Evolutionary conservation across 108 stramenopile genomes (phyloP).

Genomic region (Cyclotella baltica): DNA sequence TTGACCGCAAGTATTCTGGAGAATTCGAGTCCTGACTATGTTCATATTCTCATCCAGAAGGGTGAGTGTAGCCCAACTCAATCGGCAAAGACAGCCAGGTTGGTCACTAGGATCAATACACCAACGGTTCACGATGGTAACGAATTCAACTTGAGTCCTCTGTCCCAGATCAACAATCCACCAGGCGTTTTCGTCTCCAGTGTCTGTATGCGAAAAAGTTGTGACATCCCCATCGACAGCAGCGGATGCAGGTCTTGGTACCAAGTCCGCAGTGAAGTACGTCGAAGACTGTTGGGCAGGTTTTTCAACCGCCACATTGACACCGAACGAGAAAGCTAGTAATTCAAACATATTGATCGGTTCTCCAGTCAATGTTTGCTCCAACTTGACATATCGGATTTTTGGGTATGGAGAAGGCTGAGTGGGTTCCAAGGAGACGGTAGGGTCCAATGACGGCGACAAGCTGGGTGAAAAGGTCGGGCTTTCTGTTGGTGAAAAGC

Average conservation of each 20-base stretch:
- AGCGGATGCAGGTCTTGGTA: neutral
- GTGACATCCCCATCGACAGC: conserved; percentile 5
- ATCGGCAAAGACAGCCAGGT: too few relatives aligned
- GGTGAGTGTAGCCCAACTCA: too few relatives aligned
- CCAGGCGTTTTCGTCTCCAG: too few relatives aligned
- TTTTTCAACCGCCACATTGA: neutral
- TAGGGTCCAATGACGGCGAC: neutral
- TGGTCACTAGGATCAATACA: too few relatives aligned
- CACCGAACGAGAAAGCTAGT: neutral
- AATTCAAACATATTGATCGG: neutral
- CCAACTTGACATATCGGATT: neutral
- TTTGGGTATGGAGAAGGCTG: neutral
- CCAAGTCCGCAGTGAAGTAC: too few relatives aligned
- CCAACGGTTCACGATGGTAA: too few relatives aligned
- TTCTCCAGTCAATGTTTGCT: neutral
- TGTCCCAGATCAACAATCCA: too few relatives aligned
- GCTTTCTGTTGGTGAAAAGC: neutral
- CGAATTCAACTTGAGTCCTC: too few relatives aligned
- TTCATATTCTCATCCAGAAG: too few relatives aligned
- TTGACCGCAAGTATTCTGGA: too few relatives aligned
- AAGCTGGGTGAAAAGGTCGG: neutral
- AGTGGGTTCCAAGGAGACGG: neutral
- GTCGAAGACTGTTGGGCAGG: conserved; percentile 6
- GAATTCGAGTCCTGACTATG: too few relatives aligned
- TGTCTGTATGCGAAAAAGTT: neutral